phyloP scores from a whole-genome alignment of 1,284 basidiomycete genomes.

The Heterobasidion occidentale region DNA sequence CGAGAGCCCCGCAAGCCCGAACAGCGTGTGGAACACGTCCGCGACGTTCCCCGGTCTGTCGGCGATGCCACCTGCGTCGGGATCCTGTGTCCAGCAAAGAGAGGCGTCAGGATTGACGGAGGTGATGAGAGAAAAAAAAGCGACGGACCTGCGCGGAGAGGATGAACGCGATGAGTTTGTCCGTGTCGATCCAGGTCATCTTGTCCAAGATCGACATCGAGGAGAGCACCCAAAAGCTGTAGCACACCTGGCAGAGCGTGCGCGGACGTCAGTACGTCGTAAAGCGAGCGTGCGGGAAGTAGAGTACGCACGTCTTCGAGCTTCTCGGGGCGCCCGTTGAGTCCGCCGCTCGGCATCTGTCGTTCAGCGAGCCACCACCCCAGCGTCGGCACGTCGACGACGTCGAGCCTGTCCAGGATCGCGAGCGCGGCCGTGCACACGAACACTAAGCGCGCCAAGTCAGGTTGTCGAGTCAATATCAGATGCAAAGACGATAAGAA shows the following conservation, averaged over 20 bases:
- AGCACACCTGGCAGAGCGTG: constrained; percentile 69
- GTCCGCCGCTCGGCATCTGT: constrained; percentile 87
- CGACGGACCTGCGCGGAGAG: constrained; percentile 74
- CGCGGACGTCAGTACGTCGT: not conserved
- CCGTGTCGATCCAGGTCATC: constrained; percentile 84
- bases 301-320: constrained; percentile 77
- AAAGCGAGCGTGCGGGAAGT: not conserved
- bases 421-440: constrained; percentile 85
- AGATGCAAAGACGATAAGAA: too few relatives aligned
- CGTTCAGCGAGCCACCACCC: constrained; percentile 93
- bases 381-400: constrained; percentile 68
- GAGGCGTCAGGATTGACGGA: too few relatives aligned
- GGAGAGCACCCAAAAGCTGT: constrained; percentile 96
- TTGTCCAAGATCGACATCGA: constrained; percentile 81
- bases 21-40: constrained; percentile 94
- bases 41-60: constrained; percentile 91
- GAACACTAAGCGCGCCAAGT: constrained; percentile 52
- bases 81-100: constrained; percentile 47
- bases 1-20: constrained; percentile 89
- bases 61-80: constrained; percentile 88
- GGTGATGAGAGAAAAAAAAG: not conserved
- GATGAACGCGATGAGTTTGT: constrained; percentile 80
- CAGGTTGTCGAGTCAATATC: not conserved
- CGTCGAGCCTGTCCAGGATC: constrained; percentile 77
- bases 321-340: constrained; percentile 96